Base-by-base conservation (phyloP, 352 stramenopile species). In the Achlya hypogyna region DNA sequence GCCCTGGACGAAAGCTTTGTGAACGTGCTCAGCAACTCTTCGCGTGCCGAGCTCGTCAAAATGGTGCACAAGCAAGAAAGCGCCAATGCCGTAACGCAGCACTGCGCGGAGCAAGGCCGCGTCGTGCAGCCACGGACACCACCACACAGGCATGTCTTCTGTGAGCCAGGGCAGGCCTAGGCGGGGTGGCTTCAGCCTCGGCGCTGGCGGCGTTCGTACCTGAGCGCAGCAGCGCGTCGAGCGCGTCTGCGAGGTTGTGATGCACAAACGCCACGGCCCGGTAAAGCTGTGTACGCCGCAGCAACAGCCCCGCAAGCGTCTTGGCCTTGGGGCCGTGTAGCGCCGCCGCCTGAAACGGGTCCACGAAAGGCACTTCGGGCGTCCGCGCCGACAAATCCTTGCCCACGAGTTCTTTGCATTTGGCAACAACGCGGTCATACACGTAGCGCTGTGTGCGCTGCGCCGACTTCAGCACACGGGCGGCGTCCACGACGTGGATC, bases 71-170 rank as follows among this genome's bases (percentile, higher is more conserved):
- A 28, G 20, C 23, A 58, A 23, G 31, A 47, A 60, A 10, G 45
- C 23, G 10, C 60, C 60, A n/a, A 95, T 71, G 62, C 86, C 86
- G 63, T 89, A 79, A 12, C 74, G 76, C 47, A 86, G 85, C 81
- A 95, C 91, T 29, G 82, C 86, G 51, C 86, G 86, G 22, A 95
- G 81, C 10, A 93, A 45, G 2, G 75, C 82, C 20, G 90, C 63
- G 56, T 95, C 86, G 62, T 95, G 86, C 28, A 93, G 79, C 86
- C 86, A 95, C 12, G 86, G 86, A 68, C 86, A 95, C 86, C 86
- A 95, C 86, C 86, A 95, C 31, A 92, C 81, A 4, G 86, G 86
- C 84, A 95, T 93, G 51, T 86, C 75, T 10, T 75, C 65, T 32
- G 42, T 59, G 20, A 67, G 47, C 18, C 22, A 54, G 0, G 43